A percentile compares a stretch with the other conserved stretches of the same genome.
These are phyloP conservation scores for Hamigera avellanea DNA, from an alignment of 495 filamentous ascomycete species.

Conservation along the genomic window DNA sequence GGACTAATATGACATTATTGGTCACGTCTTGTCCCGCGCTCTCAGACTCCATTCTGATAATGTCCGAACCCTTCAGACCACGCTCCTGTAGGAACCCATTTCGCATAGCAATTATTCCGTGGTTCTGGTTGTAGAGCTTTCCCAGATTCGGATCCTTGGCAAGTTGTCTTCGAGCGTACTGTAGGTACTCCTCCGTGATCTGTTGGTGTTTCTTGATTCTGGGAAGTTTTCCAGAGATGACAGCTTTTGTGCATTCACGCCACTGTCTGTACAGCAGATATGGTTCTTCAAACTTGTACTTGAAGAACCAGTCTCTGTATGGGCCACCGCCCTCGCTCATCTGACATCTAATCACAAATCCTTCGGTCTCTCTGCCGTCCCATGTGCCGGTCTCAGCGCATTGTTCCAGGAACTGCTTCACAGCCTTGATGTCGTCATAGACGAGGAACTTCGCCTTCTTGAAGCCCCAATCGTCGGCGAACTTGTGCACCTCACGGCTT, in stretches of 20 bases:
- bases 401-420: conserved; percentile 68
- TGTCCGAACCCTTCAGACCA: conserved; percentile 76
- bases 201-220: conserved; percentile 74
- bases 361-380: conserved; percentile 84
- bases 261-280: conserved; percentile 98
- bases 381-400: conserved; percentile 80
- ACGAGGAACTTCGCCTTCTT: conserved; percentile 73
- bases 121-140: conserved; percentile 67
- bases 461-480: conserved; percentile 91
- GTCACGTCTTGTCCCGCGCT: conserved; percentile 33
- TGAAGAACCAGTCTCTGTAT: conserved; percentile 95
- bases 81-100: conserved; percentile 74
- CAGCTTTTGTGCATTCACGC: conserved; percentile 89
- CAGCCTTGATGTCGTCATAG: conserved; percentile 59
- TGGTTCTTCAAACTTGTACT: conserved; percentile 98
- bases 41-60: conserved; percentile 55
- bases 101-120: conserved; percentile 89
- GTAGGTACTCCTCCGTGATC: conserved; percentile 84
- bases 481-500: conserved; percentile 64
- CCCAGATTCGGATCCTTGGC: conserved; percentile 48
- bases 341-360: conserved; percentile 91
- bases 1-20: conserved; percentile 62
- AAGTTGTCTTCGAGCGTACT: conserved; percentile 66
- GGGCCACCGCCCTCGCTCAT: conserved; percentile 36
- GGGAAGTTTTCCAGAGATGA: conserved; percentile 65